These are phyloP conservation scores for Carex kokanica DNA, from an alignment of 176 grass and related monocot species.

Conservation along the genomic window DNA sequence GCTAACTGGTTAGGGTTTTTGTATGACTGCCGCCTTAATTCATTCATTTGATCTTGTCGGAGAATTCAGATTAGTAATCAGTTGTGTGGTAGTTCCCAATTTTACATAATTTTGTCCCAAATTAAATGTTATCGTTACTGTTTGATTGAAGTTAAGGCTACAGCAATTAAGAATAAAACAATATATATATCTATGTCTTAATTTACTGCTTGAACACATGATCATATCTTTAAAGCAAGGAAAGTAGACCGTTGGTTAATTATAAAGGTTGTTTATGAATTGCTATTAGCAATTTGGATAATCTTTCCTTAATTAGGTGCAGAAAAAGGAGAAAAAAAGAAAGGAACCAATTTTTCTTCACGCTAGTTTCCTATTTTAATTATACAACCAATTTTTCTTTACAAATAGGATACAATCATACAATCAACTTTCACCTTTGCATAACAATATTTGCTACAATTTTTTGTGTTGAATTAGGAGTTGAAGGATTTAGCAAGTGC, in stretches of 20 bases:
- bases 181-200: too few relatives aligned
- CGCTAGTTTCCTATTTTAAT: too few relatives aligned
- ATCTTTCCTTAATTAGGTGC: too few relatives aligned
- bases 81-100: too few relatives aligned
- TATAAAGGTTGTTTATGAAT: not conserved
- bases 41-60: too few relatives aligned
- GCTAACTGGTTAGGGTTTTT: too few relatives aligned
- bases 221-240: not conserved
- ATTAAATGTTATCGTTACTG: too few relatives aligned
- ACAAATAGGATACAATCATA: not conserved
- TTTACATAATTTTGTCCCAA: too few relatives aligned
- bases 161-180: too few relatives aligned
- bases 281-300: not conserved
- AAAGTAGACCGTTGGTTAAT: not conserved
- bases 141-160: too few relatives aligned
- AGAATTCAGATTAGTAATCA: too few relatives aligned
- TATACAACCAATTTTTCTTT: not conserved
- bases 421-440: not conserved
- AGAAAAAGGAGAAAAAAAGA: not conserved
- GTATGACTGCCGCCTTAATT: too few relatives aligned
- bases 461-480: not conserved
- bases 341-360: not conserved
- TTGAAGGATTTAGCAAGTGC: constrained; percentile 20
- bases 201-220: not conserved
- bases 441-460: not conserved